Evolutionary conservation across 768 basidiomycete genomes (phyloP).

Genomic region (Lyophyllum semitale): DNA sequence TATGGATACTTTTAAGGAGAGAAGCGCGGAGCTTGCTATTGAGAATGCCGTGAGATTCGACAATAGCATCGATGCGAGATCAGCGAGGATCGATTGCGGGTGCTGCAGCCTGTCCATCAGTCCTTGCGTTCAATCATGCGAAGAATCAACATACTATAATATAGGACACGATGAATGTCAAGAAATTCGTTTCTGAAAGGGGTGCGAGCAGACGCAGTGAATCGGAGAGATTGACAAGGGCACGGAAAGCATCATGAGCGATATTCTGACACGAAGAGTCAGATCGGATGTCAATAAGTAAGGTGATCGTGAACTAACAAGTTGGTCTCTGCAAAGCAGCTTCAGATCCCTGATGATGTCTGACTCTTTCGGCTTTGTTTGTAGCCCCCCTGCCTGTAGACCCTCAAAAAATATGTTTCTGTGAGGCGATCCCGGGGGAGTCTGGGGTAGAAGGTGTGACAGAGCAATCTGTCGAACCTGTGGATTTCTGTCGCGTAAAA

Average conservation of each 20-base stretch:
- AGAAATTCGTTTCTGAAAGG: conserved; percentile 72
- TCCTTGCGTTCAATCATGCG: background rate
- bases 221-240: conserved; percentile 92
- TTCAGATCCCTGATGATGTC: conserved; percentile 81
- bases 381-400: conserved; percentile 56
- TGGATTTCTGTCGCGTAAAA: conserved; percentile 84
- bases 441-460: conserved; percentile 80
- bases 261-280: conserved; percentile 57
- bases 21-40: conserved; percentile 60
- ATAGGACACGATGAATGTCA: conserved; percentile 85
- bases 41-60: conserved; percentile 89
- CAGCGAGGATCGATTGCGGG: conserved; percentile 87
- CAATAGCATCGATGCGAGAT: conserved; percentile 94
- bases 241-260: conserved; percentile 93
- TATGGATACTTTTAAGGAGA: conserved; percentile 67
- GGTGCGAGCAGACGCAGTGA: conserved; percentile 65
- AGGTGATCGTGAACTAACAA: conserved; percentile 44
- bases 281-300: conserved; percentile 2
- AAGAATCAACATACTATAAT: conserved; percentile 67
- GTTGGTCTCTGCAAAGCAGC: conserved; percentile 84
- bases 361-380: conserved; percentile 57
- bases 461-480: conserved; percentile 88
- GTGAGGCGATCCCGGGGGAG: conserved; percentile 68
- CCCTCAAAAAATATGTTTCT: conserved; percentile 75
- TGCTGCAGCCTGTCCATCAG: conserved; percentile 53